phyloP scores from a whole-genome alignment of 768 basidiomycete genomes.

The Amanita subjunquillea region DNA sequence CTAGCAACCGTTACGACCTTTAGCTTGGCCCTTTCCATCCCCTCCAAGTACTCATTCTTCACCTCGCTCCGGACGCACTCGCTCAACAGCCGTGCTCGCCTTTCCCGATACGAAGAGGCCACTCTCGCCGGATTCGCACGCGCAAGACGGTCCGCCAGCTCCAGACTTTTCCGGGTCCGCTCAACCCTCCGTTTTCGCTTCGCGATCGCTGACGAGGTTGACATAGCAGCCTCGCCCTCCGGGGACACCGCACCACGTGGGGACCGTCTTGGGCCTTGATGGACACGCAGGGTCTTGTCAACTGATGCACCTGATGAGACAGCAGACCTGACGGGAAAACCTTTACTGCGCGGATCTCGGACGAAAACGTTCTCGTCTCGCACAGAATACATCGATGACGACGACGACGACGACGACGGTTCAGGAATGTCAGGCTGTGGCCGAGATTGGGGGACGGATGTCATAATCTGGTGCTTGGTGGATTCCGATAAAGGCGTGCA shows the following conservation, averaged over 20 bases:
- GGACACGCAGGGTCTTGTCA: neutral
- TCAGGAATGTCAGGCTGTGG: neutral
- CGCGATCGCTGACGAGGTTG: neutral
- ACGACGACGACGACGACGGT: neutral
- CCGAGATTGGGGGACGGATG: neutral
- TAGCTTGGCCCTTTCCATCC: neutral
- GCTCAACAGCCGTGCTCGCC: constrained; percentile 14
- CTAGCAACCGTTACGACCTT: neutral
- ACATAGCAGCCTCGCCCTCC: neutral
- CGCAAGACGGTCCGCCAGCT: constrained; percentile 24
- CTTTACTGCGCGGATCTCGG: neutral
- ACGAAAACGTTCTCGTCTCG: constrained; percentile 1
- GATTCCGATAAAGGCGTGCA: neutral
- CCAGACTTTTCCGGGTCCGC: neutral
- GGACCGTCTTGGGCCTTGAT: neutral
- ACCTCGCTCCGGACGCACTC: constrained; percentile 5
- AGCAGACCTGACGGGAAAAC: neutral
- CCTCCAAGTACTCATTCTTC: constrained; percentile 6
- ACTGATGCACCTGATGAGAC: neutral
- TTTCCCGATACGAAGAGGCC: constrained; percentile 17
- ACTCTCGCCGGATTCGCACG: constrained; percentile 34
- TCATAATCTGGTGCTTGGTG: neutral
- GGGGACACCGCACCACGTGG: neutral
- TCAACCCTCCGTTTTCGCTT: neutral
- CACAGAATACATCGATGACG: too few relatives aligned